phyloP scores from a whole-genome alignment of 192 early-diverging fungal genomes.

The Entomortierella chlamydospora region DNA sequence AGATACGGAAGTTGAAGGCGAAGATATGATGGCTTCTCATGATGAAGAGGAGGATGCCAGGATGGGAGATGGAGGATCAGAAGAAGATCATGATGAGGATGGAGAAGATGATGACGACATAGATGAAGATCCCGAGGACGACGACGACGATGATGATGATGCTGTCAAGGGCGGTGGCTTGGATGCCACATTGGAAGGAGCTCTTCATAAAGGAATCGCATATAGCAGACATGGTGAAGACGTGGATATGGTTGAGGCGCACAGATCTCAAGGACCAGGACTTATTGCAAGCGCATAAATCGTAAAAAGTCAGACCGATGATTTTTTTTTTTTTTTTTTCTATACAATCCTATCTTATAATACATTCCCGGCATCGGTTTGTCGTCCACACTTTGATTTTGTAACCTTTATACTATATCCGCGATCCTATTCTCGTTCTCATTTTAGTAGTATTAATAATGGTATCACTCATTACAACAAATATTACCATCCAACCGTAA shows the following conservation, averaged over 20 bases:
- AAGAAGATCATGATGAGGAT: conserved; percentile 3
- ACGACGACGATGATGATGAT: conserved; percentile 6
- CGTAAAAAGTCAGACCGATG: background rate
- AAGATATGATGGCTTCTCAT: too few relatives aligned
- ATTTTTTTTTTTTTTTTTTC: background rate
- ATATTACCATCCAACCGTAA: too few relatives aligned
- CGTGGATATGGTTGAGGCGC: conserved; percentile 22
- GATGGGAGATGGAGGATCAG: background rate
- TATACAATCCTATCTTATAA: too few relatives aligned
- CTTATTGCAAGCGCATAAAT: conserved; percentile 14
- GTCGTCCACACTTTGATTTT: too few relatives aligned
- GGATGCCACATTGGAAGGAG: background rate
- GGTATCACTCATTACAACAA: too few relatives aligned
- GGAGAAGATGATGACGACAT: conserved; percentile 11
- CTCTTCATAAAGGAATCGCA: background rate
- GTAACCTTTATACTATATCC: background rate
- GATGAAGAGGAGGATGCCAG: conserved; percentile 8
- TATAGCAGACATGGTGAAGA: conserved; percentile 5
- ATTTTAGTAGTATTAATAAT: too few relatives aligned
- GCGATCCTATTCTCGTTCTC: background rate
- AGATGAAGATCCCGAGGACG: conserved; percentile 10
- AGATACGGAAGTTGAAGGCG: conserved; percentile 10
- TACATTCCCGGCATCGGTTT: too few relatives aligned
- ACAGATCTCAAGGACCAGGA: conserved; percentile 9
- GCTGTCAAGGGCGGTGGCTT: background rate